Conservation (phyloP, 371 early-diverging fungal species). For the Funneliformis caledonium region DNA sequence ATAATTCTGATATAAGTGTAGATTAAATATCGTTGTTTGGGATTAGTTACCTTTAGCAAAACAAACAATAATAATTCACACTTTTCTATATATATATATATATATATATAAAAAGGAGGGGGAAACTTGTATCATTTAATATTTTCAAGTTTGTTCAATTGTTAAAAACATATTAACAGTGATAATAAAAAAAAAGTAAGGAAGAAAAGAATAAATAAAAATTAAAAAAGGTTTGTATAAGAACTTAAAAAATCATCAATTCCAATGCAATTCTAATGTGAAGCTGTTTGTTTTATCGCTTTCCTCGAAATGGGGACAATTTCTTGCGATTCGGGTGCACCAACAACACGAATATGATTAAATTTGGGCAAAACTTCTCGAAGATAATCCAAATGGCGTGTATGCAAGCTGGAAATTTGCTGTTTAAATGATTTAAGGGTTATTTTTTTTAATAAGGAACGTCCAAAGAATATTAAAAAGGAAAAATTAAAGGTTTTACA, state of each 20-base stretch:
- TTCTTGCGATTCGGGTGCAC: background rate
- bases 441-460: background rate
- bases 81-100: too few species aligned
- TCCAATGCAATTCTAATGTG: background rate
- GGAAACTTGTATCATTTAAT: too few species aligned
- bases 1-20: too few species aligned
- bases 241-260: background rate
- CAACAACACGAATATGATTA: conserved; percentile 34
- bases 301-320: background rate
- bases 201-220: too few species aligned
- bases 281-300: background rate
- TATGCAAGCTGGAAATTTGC: conserved; percentile 65
- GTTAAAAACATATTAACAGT: too few species aligned
- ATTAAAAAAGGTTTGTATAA: too few species aligned
- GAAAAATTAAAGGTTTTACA: background rate
- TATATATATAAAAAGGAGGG: too few species aligned
- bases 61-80: too few species aligned
- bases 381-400: conserved; percentile 77
- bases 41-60: too few species aligned
- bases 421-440: conserved; percentile 38
- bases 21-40: too few species aligned
- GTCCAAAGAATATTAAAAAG: background rate
- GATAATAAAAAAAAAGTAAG: too few species aligned
- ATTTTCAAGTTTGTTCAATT: too few species aligned
- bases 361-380: conserved; percentile 42